Evolutionary conservation across 2,329 filamentous ascomycete species (phyloP).

Genomic region (Xylaria hypoxylon): DNA sequence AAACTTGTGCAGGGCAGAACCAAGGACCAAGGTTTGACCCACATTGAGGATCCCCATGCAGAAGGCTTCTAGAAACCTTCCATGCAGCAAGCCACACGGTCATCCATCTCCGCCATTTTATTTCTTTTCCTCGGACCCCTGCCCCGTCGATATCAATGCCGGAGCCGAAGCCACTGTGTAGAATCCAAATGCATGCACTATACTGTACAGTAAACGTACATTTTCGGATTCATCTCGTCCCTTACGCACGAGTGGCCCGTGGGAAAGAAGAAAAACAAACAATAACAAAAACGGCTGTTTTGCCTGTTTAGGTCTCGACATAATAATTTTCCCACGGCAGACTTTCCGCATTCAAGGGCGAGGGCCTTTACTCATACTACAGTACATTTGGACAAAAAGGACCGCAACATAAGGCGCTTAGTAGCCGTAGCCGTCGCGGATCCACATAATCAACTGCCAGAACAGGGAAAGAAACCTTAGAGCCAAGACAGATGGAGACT

Average conservation of each 20-base stretch:
- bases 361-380: background rate
- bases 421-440: constrained; percentile 4
- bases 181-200: background rate
- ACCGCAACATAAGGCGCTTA: constrained; percentile 6
- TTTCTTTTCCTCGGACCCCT: background rate
- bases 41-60: constrained; percentile 37
- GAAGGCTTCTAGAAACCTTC: constrained; percentile 49
- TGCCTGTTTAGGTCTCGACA: constrained; percentile 8
- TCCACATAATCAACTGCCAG: constrained; percentile 20
- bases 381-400: constrained; percentile 7
- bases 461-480: constrained; percentile 15
- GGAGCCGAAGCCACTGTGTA: background rate
- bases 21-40: constrained; percentile 21
- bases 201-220: too few relatives aligned
- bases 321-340: background rate
- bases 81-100: constrained; percentile 41
- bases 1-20: constrained; percentile 26
- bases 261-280: too few relatives aligned
- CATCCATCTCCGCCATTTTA: constrained; percentile 7
- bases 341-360: constrained; percentile 13
- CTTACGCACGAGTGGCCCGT: too few relatives aligned
- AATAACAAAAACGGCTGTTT: constrained; percentile 21
- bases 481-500: constrained; percentile 14
- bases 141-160: constrained; percentile 3
- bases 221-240: background rate